These are phyloP conservation scores for Colletotrichum chrysophilum DNA, from an alignment of 2,329 filamentous ascomycete species.

Conservation along the genomic window DNA sequence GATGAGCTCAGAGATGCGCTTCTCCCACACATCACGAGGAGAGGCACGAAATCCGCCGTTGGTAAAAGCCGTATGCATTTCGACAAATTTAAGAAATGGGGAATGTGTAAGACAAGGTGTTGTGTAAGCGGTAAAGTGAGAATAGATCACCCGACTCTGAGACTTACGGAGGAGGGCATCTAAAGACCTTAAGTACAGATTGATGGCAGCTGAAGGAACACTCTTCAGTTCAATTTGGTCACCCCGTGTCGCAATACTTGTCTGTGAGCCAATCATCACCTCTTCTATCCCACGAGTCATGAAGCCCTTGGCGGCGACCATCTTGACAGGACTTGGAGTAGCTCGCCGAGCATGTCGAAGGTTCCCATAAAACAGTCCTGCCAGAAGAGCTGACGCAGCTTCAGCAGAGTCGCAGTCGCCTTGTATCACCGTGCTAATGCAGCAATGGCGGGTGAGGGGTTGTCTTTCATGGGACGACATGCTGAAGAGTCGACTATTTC, in stretches of 20 bases:
- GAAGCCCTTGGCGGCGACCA: not conserved
- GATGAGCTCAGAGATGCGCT: not conserved
- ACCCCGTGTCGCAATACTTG: not conserved
- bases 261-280: fast-evolving
- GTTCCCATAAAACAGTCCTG: not conserved
- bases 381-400: not conserved
- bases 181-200: not conserved
- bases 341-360: not conserved
- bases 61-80: not conserved
- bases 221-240: not conserved
- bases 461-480: not conserved
- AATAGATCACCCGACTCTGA: not conserved
- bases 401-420: not conserved
- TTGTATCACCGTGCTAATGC: not conserved
- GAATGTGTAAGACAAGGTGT: not conserved
- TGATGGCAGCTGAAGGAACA: not conserved
- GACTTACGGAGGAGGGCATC: not conserved
- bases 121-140: not conserved
- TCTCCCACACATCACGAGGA: not conserved
- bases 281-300: not conserved
- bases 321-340: not conserved
- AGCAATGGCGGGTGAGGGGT: not conserved
- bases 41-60: not conserved
- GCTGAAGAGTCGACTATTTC: not conserved
- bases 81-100: not conserved